Evolutionary conservation across 345 rosid species (phyloP), one percentile per base, ranked within the genome.

Genomic region (Bruguiera parviflora): DNA sequence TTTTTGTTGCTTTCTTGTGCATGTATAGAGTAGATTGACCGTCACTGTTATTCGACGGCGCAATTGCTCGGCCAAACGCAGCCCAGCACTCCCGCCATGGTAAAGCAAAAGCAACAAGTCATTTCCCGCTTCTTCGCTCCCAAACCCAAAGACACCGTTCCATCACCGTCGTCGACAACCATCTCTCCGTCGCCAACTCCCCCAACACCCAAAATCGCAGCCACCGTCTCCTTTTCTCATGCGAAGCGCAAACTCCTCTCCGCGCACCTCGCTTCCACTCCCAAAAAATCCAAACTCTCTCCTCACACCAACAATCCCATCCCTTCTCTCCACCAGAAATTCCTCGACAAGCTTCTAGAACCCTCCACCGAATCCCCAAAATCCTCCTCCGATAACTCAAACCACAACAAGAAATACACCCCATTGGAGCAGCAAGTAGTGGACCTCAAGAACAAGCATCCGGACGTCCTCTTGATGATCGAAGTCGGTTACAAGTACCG

Each of bases 401-500:
- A 27, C 25, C 59, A 66, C 53, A 80, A 60, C 28, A 78, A 60
- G 49, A 89, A 87, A 62, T 85, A 83, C 83, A 94, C 98, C 35
- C 98, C 98, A 4, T 66, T 94, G 58, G 98, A 94, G 47, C 84
- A 86, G 29, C 98, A 94, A 61, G 95, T 94, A 22, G 80, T 89
- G 56, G 90, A 88, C 63, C 81, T 94, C 5, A 94, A 91, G 71
- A 70, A 31, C 31, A 84, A 76, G 62, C 76, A 91, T 62, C 88
- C 90, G 0, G 97, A 91, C 56, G 93, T 94, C 31, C 79, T 94
- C 27, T 74, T 94, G 75, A 91, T 94, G 98, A 80, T 91, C 43
- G 96, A 94, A 79, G 98, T 94, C 55, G 98, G 97, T 64, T 94
- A 94, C 83, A 85, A 83, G 87, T 91, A 80, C 55, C 82, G 96